These are phyloP conservation scores for Leptomonas seymouri DNA, from an alignment of 208 protist species.

Conservation along the genomic window DNA sequence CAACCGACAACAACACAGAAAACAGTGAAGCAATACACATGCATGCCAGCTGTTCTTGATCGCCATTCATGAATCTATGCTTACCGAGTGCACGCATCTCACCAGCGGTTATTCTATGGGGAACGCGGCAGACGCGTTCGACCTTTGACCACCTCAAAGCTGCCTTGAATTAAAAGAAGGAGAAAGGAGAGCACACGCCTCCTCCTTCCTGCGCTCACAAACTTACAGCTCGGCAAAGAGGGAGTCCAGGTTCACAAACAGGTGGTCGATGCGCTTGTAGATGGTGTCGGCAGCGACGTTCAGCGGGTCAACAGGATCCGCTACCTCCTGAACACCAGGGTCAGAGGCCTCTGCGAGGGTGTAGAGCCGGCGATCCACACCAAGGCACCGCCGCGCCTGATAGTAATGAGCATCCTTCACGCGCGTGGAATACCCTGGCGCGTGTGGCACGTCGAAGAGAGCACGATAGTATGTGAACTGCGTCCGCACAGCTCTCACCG, in stretches of 20 bases:
- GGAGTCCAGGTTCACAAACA: constrained; percentile 73
- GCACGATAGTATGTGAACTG: constrained; percentile 91
- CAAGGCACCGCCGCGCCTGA: constrained; percentile 73
- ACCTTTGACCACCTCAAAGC: no score
- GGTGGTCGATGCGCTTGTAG: constrained; percentile 87
- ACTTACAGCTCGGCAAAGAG: constrained; percentile 51
- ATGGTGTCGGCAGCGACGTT: constrained; percentile 66
- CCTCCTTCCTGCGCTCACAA: background rate
- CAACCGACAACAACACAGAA: constrained; percentile 3
- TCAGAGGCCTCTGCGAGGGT: constrained; percentile 65
- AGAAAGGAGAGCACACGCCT: background rate
- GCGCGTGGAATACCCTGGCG: constrained; percentile 54
- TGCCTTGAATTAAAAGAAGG: background rate
- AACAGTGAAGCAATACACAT: background rate
- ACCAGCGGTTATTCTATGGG: no score
- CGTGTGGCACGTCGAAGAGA: constrained; percentile 88
- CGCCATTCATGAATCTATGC: no score
- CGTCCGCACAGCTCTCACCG: constrained; percentile 64
- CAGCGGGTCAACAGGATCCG: constrained; percentile 76
- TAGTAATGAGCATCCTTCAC: constrained; percentile 71
- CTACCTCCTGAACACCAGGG: constrained; percentile 42
- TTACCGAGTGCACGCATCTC: no score
- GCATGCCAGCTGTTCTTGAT: no score
- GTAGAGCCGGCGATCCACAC: constrained; percentile 60
- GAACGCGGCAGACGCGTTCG: no score